Evolutionary conservation across 139 green algal genomes (phyloP).

Genomic region (Pseudopediastrum boryanum): DNA sequence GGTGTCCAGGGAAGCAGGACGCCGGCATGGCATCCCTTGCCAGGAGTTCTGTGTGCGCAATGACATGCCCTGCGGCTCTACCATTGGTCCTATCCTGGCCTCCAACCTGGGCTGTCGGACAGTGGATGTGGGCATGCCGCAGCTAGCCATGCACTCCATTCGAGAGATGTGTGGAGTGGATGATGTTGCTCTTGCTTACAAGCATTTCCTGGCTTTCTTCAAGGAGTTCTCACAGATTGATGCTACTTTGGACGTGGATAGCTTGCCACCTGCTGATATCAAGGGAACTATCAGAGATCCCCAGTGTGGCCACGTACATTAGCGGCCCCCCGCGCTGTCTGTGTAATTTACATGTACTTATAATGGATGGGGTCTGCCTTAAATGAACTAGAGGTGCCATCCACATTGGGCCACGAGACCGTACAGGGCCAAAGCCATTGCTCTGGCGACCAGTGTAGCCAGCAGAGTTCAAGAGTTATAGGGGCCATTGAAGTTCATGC

Average conservation of each 20-base stretch:
- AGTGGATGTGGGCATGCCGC: conserved; percentile 86
- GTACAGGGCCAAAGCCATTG: too few relatives aligned
- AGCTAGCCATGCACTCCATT: conserved; percentile 85
- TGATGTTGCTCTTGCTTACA: conserved; percentile 69
- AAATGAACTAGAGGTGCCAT: too few relatives aligned
- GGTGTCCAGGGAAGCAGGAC: conserved; percentile 43
- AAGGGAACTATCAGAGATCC: conserved; percentile 57
- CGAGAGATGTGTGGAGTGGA: conserved; percentile 82
- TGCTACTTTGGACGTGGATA: conserved; percentile 63
- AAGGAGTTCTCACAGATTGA: conserved; percentile 63
- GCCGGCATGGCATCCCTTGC: conserved; percentile 73
- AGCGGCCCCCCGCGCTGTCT: too few relatives aligned
- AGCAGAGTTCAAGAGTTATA: too few relatives aligned
- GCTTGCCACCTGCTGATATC: conserved; percentile 68
- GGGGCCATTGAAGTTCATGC: too few relatives aligned
- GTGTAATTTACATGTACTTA: too few relatives aligned
- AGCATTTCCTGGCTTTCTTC: conserved; percentile 83
- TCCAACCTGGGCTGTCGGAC: conserved; percentile 83
- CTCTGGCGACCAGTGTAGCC: too few relatives aligned
- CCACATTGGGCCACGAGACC: too few relatives aligned
- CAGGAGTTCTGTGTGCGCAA: conserved; percentile 90
- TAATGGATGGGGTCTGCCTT: too few relatives aligned
- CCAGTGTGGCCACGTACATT: conserved; percentile 57
- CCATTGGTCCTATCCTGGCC: conserved; percentile 96
- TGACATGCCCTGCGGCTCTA: conserved; percentile 97